Evolutionary conservation across 495 filamentous ascomycete genomes (phyloP), one percentile per base, ranked within the genome.

Genomic region (Daldinia decipiens): DNA sequence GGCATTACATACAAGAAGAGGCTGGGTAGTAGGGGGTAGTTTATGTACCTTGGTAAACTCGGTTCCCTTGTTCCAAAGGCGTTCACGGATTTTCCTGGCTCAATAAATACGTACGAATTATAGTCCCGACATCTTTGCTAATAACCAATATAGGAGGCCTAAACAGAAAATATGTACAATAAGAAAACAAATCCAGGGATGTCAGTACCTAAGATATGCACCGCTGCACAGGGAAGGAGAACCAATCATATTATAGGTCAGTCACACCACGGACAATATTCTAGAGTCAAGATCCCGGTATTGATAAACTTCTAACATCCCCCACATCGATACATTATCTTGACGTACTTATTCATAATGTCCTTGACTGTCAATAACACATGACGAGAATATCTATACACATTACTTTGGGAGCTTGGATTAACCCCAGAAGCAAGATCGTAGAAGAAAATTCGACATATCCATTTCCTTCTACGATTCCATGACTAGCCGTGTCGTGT

Each of bases 191-290:
- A 34, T 59, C 11, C 59, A 71, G 62, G 63, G 62, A 67, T 71
- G 40, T 57, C 24, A 21, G 43, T 62, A 32, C 57, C 57, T 50
- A 65, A 8, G 2, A 0, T 17, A 40, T 59, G 58, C 43, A 66
- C 47, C 50, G 45, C 19, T 21, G 4, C 17, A 19, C 8, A 32
- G 64, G 51, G 34, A 55, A 15, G 34, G 29, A 13, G 17, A 34
- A 19, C 68, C 68, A 71, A 71, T 67, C 58, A 67, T 13, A 17
- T 59, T 24, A 13, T 9, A 13, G n/a, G 2, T 53, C 45, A 17
- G 21, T 39, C 68, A 71, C 63, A 67, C 63, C 58, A 62, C 38
- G 53, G 58, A 29, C 39, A 54, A 63, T 67, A 36, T 62, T 54
- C 45, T 43, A 67, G 58, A 71, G 54, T 36, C 39, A 40, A 65